Conservation (phyloP, 108 stramenopile species). For the Pseudonitzschia multiseries region DNA sequence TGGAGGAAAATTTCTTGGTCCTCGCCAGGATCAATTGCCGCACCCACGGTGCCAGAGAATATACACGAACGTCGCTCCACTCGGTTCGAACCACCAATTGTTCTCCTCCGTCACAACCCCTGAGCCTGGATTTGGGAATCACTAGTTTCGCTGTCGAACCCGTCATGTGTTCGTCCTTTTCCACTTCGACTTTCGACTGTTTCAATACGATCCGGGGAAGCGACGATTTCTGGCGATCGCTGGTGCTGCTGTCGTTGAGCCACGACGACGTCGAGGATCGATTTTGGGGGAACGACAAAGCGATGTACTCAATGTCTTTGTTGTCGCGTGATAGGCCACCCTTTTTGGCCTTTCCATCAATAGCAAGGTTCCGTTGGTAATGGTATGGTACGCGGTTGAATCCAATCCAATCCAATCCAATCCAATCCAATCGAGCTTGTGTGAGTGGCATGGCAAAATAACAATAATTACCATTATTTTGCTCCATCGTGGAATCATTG, state of each 20-base stretch:
- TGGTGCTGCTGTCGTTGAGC: neutral
- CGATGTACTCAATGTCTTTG: conserved; percentile 87
- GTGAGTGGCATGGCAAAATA: too few relatives aligned
- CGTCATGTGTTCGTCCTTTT: conserved; percentile 69
- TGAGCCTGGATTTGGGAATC: conserved; percentile 59
- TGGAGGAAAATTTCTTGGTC: conserved; percentile 32
- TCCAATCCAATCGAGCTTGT: neutral
- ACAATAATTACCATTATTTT: too few relatives aligned
- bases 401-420: too few relatives aligned
- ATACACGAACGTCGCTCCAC: conserved; percentile 79
- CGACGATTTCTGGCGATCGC: neutral
- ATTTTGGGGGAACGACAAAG: conserved; percentile 48
- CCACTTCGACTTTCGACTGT: conserved; percentile 68
- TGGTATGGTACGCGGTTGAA: too few relatives aligned
- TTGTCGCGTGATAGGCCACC: conserved; percentile 68
- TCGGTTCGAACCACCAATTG: conserved; percentile 38
- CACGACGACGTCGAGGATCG: conserved; percentile 21
- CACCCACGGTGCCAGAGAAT: conserved; percentile 81
- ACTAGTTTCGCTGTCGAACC: conserved; percentile 73
- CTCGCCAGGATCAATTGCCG: conserved; percentile 54
- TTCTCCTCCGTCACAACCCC: conserved; percentile 15
- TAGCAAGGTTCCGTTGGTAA: too few relatives aligned
- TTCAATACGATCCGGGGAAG: conserved; percentile 69
- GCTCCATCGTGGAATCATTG: too few relatives aligned
- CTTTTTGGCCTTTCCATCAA: conserved; percentile 52